A percentile compares a stretch with the other conserved stretches of the same genome.
phyloP scores from a whole-genome alignment of 805 yeast genomes.

The Starmera caribaea region DNA sequence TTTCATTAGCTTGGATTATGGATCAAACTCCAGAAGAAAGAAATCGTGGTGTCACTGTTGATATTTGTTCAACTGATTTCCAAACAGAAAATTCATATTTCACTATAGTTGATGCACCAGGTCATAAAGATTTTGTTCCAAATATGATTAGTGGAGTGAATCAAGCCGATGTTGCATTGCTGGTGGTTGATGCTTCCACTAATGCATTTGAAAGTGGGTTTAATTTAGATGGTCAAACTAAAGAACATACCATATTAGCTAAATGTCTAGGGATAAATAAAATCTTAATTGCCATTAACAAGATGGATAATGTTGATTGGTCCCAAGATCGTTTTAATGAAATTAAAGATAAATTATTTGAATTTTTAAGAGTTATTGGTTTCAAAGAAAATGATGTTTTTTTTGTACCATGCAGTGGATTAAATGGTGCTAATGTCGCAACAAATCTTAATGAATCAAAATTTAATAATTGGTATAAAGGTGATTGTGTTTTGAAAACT shows the following conservation, averaged over 20 bases:
- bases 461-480: conserved; percentile 49
- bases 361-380: conserved; percentile 81
- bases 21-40: conserved; percentile 95
- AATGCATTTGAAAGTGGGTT: conserved; percentile 96
- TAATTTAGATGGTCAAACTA: conserved; percentile 91
- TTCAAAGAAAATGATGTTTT: conserved; percentile 74
- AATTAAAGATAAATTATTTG: conserved; percentile 65
- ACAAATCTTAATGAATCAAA: conserved; percentile 52
- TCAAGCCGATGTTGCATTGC: conserved; percentile 88
- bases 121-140: conserved; percentile 95
- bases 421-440: conserved; percentile 90
- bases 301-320: conserved; percentile 94
- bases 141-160: conserved; percentile 94
- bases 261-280: conserved; percentile 83
- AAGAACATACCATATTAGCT: conserved; percentile 89
- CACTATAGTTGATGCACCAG: conserved; percentile 92
- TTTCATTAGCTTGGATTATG: conserved; percentile 96
- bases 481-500: conserved; percentile 80
- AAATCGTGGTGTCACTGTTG: conserved; percentile 95
- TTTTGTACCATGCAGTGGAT: conserved; percentile 87
- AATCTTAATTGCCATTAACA: conserved; percentile 85
- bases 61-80: conserved; percentile 88
- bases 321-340: conserved; percentile 71
- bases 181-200: conserved; percentile 85
- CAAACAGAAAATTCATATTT: conserved; percentile 85